Evolutionary conservation across 768 basidiomycete species (phyloP).

Genomic region (Rhodotorula taiwanensis): DNA sequence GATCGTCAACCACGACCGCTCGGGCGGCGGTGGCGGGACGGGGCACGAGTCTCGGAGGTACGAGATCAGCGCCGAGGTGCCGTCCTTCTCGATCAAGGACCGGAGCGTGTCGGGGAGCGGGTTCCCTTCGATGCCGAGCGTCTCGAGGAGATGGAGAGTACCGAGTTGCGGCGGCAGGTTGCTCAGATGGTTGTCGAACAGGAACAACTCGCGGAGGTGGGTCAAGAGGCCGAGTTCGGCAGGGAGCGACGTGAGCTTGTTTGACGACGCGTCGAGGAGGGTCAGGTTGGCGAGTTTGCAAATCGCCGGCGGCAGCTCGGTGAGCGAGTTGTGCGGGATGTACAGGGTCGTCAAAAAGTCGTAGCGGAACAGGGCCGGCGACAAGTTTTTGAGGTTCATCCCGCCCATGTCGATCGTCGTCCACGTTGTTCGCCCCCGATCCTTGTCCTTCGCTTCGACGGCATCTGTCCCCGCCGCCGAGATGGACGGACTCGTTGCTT

Average conservation of each 20-base stretch:
- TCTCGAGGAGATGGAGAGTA: slow-evolving; percentile 81
- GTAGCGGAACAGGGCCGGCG: slow-evolving; percentile 70
- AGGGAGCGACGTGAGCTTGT: slow-evolving; percentile 68
- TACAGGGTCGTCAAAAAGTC: slow-evolving; percentile 90
- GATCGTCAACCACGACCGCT: slow-evolving; percentile 58
- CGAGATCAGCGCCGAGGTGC: slow-evolving; percentile 78
- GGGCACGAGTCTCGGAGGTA: slow-evolving; percentile 92
- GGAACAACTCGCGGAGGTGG: slow-evolving; percentile 78
- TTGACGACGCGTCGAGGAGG: slow-evolving; percentile 83
- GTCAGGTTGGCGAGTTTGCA: slow-evolving; percentile 75
- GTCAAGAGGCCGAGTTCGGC: slow-evolving; percentile 85
- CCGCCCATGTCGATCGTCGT: slow-evolving; percentile 93
- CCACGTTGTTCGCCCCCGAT: slow-evolving; percentile 51
- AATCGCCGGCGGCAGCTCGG: slow-evolving; percentile 72
- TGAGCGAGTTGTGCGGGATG: slow-evolving; percentile 87
- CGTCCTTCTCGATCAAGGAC: slow-evolving; percentile 81
- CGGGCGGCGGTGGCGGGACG: slow-evolving; percentile 68
- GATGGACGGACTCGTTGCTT: slow-evolving; percentile 11
- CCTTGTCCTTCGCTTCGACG: slow-evolving; percentile 5
- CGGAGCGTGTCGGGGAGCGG: slow-evolving; percentile 73
- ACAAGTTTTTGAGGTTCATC: slow-evolving; percentile 82
- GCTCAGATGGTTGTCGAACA: slow-evolving; percentile 91
- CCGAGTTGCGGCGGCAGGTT: slow-evolving; percentile 82
- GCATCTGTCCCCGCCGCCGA: background rate
- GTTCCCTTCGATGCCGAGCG: slow-evolving; percentile 94